Evolutionary conservation across 768 basidiomycete species (phyloP).

Genomic region (Boletus vinaceobasis): DNA sequence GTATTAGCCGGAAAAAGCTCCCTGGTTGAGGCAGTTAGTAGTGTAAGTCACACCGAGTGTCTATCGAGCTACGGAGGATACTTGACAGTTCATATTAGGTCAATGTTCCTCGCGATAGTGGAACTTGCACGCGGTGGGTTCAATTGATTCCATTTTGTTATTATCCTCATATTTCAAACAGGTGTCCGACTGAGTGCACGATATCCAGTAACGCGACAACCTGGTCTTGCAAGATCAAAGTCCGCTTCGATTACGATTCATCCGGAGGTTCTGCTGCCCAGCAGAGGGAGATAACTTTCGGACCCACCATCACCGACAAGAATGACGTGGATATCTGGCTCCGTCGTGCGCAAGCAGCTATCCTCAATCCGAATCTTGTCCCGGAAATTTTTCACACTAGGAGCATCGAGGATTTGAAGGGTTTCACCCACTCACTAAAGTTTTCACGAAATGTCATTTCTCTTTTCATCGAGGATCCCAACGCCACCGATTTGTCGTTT

Average conservation of each 20-base stretch:
- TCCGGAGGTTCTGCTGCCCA: constrained; percentile 21
- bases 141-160: not conserved
- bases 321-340: constrained; percentile 39
- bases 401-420: constrained; percentile 25
- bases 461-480: constrained; percentile 43
- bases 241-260: constrained; percentile 35
- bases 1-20: constrained; percentile 56
- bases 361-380: constrained; percentile 32
- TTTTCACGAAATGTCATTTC: constrained; percentile 54
- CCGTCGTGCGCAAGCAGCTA: constrained; percentile 45
- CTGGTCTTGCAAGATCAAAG: constrained; percentile 45
- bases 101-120: constrained; percentile 57
- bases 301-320: constrained; percentile 29
- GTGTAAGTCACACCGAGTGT: constrained; percentile 34
- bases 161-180: constrained; percentile 14
- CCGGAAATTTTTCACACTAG: constrained; percentile 21
- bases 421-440: constrained; percentile 18
- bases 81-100: constrained; percentile 36
- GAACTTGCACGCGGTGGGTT: constrained; percentile 54
- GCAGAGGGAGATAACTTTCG: constrained; percentile 23
- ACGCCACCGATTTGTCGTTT: constrained; percentile 47
- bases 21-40: constrained; percentile 54
- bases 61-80: not conserved
- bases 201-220: constrained; percentile 38
- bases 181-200: constrained; percentile 54